Percentiles rank a stretch among this genome's conserved stretches.
phyloP scores from a whole-genome alignment of 352 stramenopile species.

The Thalassiosira exigua region DNA sequence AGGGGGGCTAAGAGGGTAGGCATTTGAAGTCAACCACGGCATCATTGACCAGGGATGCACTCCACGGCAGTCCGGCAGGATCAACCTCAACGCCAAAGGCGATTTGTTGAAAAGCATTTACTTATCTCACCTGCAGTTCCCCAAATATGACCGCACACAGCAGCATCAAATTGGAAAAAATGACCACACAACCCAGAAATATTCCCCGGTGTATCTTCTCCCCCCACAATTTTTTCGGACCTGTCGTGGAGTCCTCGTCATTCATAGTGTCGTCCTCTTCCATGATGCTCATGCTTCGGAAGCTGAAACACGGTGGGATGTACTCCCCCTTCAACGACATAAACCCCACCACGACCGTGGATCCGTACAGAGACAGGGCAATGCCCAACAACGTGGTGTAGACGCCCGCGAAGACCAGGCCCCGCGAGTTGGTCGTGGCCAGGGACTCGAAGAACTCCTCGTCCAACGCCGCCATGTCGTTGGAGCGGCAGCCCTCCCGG shows the following conservation, averaged over 20 bases:
- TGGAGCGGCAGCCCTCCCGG: conserved; percentile 38
- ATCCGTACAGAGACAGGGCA: conserved; percentile 72
- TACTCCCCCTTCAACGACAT: conserved; percentile 79
- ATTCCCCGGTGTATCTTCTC: conserved; percentile 71
- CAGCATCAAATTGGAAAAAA: conserved; percentile 83
- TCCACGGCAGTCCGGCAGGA: too few species aligned
- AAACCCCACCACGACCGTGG: conserved; percentile 80
- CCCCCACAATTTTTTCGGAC: conserved; percentile 62
- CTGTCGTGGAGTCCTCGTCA: conserved; percentile 53
- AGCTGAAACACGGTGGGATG: conserved; percentile 81
- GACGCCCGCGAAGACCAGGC: conserved; percentile 69
- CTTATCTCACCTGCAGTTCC: conserved; percentile 78
- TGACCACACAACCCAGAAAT: conserved; percentile 74
- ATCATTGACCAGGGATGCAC: too few species aligned
- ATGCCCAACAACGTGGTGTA: conserved; percentile 74
- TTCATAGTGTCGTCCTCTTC: conserved; percentile 6
- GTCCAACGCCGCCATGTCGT: conserved; percentile 55
- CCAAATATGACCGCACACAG: conserved; percentile 82
- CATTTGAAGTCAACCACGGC: too few species aligned
- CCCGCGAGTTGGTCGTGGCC: conserved; percentile 59
- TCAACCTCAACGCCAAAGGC: too few species aligned
- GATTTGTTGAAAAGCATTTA: too few species aligned
- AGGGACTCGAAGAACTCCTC: conserved; percentile 75
- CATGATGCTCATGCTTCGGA: conserved; percentile 55
- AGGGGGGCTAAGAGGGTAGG: too few species aligned